Conservation (phyloP, 768 basidiomycete genomes). For the Lyophyllum semitale region DNA sequence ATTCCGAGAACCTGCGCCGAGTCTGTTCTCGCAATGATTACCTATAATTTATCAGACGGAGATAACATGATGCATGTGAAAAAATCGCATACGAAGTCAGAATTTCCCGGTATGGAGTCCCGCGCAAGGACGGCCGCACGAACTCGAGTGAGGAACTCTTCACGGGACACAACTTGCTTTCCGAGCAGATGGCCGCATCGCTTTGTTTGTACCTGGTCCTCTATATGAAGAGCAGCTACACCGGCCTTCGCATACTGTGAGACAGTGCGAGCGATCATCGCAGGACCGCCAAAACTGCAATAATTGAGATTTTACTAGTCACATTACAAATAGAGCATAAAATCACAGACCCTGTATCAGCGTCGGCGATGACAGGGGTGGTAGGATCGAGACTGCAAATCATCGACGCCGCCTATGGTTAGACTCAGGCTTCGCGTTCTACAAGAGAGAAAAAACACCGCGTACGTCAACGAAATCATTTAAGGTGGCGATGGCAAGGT, state of each 20-base stretch:
- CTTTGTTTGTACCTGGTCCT: conserved; percentile 57
- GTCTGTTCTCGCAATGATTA: conserved; percentile 59
- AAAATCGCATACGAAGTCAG: conserved; percentile 43
- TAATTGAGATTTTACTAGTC: neutral
- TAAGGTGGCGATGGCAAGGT: conserved; percentile 55
- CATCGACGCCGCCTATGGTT: conserved; percentile 60
- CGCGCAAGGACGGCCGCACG: conserved; percentile 53
- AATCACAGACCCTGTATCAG: conserved; percentile 70
- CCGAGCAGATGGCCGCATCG: conserved; percentile 57
- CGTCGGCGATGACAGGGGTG: conserved; percentile 76
- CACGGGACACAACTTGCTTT: conserved; percentile 51
- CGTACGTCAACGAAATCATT: conserved; percentile 55
- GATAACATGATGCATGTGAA: neutral
- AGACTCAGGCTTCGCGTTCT: neutral
- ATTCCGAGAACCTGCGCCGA: conserved; percentile 52
- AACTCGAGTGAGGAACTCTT: conserved; percentile 54
- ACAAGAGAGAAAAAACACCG: neutral
- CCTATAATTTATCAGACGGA: conserved; percentile 31
- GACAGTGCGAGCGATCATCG: conserved; percentile 76
- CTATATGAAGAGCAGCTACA: conserved; percentile 76
- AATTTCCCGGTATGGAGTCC: conserved; percentile 49
- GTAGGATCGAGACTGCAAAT: conserved; percentile 66
- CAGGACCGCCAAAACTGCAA: conserved; percentile 65
- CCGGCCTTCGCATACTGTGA: conserved; percentile 70
- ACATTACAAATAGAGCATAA: neutral